These are phyloP conservation scores for Colletotrichum brevisporum DNA, from an alignment of 2,329 filamentous ascomycete species.

Conservation along the genomic window DNA sequence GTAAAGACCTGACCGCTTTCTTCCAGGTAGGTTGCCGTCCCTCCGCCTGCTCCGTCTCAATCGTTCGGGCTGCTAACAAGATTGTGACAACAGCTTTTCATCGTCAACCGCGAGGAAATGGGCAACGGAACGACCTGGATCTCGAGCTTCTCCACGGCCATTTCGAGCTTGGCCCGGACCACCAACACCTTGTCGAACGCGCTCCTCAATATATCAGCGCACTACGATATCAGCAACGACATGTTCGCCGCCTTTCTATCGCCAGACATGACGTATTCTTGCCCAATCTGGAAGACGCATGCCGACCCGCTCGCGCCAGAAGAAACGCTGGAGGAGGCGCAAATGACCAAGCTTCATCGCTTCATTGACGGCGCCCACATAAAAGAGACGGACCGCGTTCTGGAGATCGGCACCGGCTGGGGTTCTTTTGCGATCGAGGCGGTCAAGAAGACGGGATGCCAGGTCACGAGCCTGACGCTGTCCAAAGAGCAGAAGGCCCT, in stretches of 20 bases:
- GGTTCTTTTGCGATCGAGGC: slow-evolving; percentile 81
- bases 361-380: slow-evolving; percentile 77
- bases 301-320: slow-evolving; percentile 56
- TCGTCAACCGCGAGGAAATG: slow-evolving; percentile 75
- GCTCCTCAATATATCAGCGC: slow-evolving; percentile 77
- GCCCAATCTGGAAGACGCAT: slow-evolving; percentile 73
- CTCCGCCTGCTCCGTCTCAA: slow-evolving; percentile 1
- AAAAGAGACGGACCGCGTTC: slow-evolving; percentile 75
- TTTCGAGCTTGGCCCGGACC: slow-evolving; percentile 70
- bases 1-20: slow-evolving; percentile 75
- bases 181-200: slow-evolving; percentile 72
- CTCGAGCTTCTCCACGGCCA: slow-evolving; percentile 69
- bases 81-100: slow-evolving; percentile 70
- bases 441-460: slow-evolving; percentile 75
- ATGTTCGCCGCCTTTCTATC: slow-evolving; percentile 83
- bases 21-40: slow-evolving; percentile 68
- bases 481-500: slow-evolving; percentile 78
- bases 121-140: slow-evolving; percentile 75
- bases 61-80: slow-evolving; percentile 2
- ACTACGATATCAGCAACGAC: slow-evolving; percentile 83
- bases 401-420: slow-evolving; percentile 85
- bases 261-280: slow-evolving; percentile 83
- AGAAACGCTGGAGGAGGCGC: slow-evolving; percentile 75
- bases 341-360: slow-evolving; percentile 75
- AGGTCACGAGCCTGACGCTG: slow-evolving; percentile 77